Percentiles rank a stretch among this genome's conserved stretches.
Evolutionary conservation across 345 rosid species (phyloP).

Genomic region (Orychophragmus violaceus): DNA sequence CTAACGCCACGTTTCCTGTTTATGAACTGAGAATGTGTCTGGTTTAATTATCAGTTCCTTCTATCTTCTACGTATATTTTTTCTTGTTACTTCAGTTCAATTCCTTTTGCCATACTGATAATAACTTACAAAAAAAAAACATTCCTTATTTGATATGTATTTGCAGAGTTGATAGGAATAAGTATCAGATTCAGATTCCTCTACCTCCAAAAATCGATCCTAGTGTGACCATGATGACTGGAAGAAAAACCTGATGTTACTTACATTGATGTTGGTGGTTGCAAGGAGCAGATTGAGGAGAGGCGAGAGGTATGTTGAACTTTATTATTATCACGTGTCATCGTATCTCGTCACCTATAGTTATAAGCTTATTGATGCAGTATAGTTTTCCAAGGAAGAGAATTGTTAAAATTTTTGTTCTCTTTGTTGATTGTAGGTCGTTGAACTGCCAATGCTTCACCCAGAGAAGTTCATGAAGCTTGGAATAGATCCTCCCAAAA

Average conservation of each 20-base stretch:
- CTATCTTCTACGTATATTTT: background rate
- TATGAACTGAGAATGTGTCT: background rate
- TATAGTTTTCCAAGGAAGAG: background rate
- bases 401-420: background rate
- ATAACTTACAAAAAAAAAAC: background rate
- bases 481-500: slow-evolving; percentile 98
- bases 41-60: background rate
- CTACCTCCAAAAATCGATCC: too few species aligned
- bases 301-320: slow-evolving; percentile 70
- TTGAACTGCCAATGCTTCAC: slow-evolving; percentile 98
- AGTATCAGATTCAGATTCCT: too few species aligned
- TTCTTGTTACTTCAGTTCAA: background rate
- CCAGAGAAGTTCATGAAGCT: slow-evolving; percentile 98
- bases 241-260: slow-evolving; percentile 99
- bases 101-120: background rate
- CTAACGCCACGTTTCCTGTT: too few species aligned
- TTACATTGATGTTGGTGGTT: too few species aligned
- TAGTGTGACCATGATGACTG: too few species aligned
- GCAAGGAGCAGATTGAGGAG: too few species aligned
- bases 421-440: slow-evolving; percentile 42
- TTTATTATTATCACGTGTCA: background rate
- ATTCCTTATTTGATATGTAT: background rate
- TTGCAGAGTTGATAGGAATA: slow-evolving; percentile 81
- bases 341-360: background rate
- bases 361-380: background rate